Conservation (phyloP, 179 eudicot species). For the Actinidia polygama region DNA sequence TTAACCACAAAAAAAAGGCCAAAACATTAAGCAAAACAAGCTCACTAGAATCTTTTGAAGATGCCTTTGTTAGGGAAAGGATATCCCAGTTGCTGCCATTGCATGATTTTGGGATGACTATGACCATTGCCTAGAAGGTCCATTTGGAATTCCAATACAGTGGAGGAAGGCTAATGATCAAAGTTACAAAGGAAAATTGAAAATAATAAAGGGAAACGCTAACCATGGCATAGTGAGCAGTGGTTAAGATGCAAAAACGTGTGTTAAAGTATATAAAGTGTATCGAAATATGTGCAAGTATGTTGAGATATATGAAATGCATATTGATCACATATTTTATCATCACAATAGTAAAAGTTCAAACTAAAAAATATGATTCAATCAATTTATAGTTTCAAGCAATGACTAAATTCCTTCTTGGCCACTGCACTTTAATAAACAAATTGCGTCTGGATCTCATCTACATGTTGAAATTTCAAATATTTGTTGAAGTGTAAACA, state of each 20-base stretch:
- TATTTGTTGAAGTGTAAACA: too few relatives aligned
- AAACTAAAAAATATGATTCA: too few relatives aligned
- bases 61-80: constrained; percentile 49
- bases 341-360: too few relatives aligned
- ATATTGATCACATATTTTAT: too few relatives aligned
- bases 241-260: too few relatives aligned
- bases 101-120: constrained; percentile 58
- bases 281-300: too few relatives aligned
- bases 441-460: neutral
- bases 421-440: neutral
- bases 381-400: neutral
- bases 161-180: constrained; percentile 99
- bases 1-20: neutral
- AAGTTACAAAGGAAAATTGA: constrained; percentile 63
- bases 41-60: constrained; percentile 80
- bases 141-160: constrained; percentile 74
- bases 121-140: constrained; percentile 60
- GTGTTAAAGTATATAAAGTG: too few relatives aligned
- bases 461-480: neutral
- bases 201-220: too few relatives aligned
- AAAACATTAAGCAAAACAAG: constrained; percentile 21
- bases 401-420: neutral
- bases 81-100: constrained; percentile 44
- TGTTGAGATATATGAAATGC: too few relatives aligned
- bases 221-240: too few relatives aligned